Percentiles rank a stretch among this genome's conserved stretches.
phyloP scores from a whole-genome alignment of 2,329 filamentous ascomycete genomes.

The Ophiostoma populinum region DNA sequence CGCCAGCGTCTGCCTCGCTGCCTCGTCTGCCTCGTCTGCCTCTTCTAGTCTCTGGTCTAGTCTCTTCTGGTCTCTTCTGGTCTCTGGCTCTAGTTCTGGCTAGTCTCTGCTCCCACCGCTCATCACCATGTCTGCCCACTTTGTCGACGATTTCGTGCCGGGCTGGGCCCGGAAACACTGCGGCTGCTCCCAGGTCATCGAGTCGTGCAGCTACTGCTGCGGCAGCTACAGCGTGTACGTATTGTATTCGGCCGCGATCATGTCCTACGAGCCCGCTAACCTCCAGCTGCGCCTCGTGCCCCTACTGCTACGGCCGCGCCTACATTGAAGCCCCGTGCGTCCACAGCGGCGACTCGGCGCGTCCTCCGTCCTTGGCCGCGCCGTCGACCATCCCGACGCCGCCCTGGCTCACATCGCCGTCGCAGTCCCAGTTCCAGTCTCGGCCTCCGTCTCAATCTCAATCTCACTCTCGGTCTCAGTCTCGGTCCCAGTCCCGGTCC shows the following conservation, averaged over 20 bases:
- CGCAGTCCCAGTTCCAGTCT: too few relatives aligned
- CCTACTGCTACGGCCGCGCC: slow-evolving; percentile 7
- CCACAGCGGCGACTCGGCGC: background rate
- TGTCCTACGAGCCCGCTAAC: too few relatives aligned
- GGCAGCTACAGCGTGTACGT: slow-evolving; percentile 11
- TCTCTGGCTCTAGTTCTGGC: too few relatives aligned
- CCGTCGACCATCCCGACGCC: background rate
- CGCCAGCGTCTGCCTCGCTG: too few relatives aligned
- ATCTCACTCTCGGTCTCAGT: too few relatives aligned
- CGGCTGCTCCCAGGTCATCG: slow-evolving; percentile 10
- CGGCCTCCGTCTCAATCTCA: too few relatives aligned
- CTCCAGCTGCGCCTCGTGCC: slow-evolving; percentile 7
- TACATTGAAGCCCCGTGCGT: slow-evolving; percentile 8
- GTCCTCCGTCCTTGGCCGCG: background rate
- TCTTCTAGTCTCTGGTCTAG: too few relatives aligned
- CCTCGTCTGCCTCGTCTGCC: too few relatives aligned
- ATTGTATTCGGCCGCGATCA: background rate
- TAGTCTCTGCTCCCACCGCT: too few relatives aligned
- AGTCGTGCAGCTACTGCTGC: slow-evolving; percentile 8
- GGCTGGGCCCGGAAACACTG: slow-evolving; percentile 9
- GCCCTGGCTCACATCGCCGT: background rate
- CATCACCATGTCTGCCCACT: slow-evolving; percentile 1
- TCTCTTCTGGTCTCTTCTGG: too few relatives aligned
- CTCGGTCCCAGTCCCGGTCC: too few relatives aligned
- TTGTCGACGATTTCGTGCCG: slow-evolving; percentile 9